A percentile compares a stretch with the other conserved stretches of the same genome.
Conservation (phyloP, 495 filamentous ascomycete genomes). For the Barbatosphaeria neglecta region DNA sequence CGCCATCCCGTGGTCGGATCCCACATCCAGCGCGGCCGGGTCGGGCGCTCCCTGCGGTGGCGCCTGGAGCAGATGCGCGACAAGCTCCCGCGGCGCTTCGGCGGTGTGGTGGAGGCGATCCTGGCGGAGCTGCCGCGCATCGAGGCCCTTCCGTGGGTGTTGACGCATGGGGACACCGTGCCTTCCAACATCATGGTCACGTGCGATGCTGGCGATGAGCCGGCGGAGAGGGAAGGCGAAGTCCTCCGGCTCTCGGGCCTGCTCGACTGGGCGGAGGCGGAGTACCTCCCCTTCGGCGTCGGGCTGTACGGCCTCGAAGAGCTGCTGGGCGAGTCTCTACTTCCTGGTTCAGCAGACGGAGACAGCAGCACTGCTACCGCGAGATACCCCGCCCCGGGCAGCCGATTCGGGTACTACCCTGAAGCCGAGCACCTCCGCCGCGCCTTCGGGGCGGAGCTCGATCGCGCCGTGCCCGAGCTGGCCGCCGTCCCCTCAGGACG, state of each 20-base stretch:
- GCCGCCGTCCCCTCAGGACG: too few relatives aligned
- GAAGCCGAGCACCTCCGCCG: conserved; percentile 25
- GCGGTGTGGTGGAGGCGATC: conserved; percentile 12
- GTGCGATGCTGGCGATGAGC: conserved; percentile 3
- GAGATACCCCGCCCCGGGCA: conserved; percentile 4
- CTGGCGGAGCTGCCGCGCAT: conserved; percentile 22
- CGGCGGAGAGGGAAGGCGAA: conserved; percentile 3
- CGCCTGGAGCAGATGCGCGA: conserved; percentile 24
- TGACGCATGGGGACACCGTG: conserved; percentile 47
- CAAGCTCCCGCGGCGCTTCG: conserved; percentile 27
- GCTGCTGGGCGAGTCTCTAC: conserved; percentile 32
- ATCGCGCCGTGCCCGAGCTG: conserved; percentile 21
- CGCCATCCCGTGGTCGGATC: conserved; percentile 1
- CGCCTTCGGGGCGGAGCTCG: conserved; percentile 37
- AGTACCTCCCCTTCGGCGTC: conserved; percentile 43
- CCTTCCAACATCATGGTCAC: conserved; percentile 45
- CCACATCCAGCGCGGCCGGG: conserved; percentile 10
- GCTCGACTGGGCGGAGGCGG: conserved; percentile 52
- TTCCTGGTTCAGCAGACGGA: conserved; percentile 1
- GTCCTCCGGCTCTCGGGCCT: conserved; percentile 27
- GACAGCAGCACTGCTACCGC: conserved; percentile 3
- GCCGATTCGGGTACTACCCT: conserved; percentile 27
- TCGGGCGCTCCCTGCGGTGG: conserved; percentile 23
- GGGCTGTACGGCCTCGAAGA: conserved; percentile 45
- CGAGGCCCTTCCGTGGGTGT: conserved; percentile 33